Evolutionary conservation across 192 early-diverging fungal genomes (phyloP).

Genomic region (Allomyces macrogynus): DNA sequence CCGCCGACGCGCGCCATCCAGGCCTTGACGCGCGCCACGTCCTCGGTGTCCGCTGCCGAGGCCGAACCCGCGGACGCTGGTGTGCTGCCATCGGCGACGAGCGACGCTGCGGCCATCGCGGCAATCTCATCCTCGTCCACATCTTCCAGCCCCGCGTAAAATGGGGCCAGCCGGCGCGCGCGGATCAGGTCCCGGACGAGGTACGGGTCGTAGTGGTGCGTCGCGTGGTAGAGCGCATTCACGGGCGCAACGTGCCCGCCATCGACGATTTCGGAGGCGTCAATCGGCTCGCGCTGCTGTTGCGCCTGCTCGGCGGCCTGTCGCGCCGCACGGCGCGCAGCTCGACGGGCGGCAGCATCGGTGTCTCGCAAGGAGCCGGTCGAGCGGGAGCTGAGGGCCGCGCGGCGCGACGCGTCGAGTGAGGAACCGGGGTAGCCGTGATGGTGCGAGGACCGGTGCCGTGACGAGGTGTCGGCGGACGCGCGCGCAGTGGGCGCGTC

Average conservation of each 20-base stretch:
- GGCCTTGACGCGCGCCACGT: slow-evolving; percentile 4
- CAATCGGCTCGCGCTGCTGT: neutral
- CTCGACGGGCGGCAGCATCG: neutral
- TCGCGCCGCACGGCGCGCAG: neutral
- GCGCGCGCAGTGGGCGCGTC: too few species aligned
- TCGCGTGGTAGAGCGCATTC: slow-evolving; percentile 7
- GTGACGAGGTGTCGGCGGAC: neutral
- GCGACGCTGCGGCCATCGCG: slow-evolving; percentile 1
- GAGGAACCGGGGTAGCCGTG: too few species aligned
- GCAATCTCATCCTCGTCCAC: slow-evolving; percentile 20
- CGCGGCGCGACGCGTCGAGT: too few species aligned
- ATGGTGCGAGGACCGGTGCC: neutral
- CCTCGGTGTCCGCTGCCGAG: slow-evolving; percentile 1
- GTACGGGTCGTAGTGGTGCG: slow-evolving; percentile 58
- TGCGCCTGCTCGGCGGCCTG: too few species aligned
- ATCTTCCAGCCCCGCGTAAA: slow-evolving; percentile 62
- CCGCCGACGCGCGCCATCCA: too few species aligned
- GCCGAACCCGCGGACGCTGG: neutral
- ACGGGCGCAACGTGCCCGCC: neutral
- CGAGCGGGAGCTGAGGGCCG: neutral
- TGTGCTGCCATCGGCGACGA: neutral
- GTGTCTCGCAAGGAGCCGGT: neutral
- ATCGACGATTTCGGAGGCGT: neutral
- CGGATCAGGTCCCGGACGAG: slow-evolving; percentile 53
- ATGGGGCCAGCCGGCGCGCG: slow-evolving; percentile 56